These are phyloP conservation scores for Alternaria brassicicola DNA, from an alignment of 2,329 filamentous ascomycete genomes.

Conservation along the genomic window DNA sequence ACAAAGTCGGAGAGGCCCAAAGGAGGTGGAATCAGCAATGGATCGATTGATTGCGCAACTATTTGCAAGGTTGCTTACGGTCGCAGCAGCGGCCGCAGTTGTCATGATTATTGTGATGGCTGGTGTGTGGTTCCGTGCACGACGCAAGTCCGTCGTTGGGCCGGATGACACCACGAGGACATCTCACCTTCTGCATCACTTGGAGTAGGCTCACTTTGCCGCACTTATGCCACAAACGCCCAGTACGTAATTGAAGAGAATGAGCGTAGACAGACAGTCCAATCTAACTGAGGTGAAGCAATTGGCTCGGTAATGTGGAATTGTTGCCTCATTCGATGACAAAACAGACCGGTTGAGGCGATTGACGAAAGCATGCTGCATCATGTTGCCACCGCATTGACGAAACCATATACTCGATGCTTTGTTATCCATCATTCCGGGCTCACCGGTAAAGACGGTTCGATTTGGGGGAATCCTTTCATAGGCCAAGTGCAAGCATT, in stretches of 20 bases:
- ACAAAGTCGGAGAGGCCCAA: constrained; percentile 23
- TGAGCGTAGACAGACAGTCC: constrained; percentile 10
- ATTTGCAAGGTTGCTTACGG: constrained; percentile 40
- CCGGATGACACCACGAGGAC: constrained; percentile 36
- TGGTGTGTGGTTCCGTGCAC: constrained; percentile 41
- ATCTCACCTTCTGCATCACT: constrained; percentile 30
- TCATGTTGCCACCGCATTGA: constrained; percentile 43
- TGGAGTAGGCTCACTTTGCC: constrained; percentile 26
- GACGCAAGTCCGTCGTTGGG: constrained; percentile 36
- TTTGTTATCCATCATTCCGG: constrained; percentile 33
- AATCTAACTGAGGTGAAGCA: constrained; percentile 36
- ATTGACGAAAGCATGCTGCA: constrained; percentile 38
- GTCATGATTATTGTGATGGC: constrained; percentile 44
- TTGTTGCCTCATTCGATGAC: constrained; percentile 33
- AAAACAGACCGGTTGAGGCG: constrained; percentile 38
- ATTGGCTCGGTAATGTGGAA: constrained; percentile 42
- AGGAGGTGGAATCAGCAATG: constrained; percentile 28
- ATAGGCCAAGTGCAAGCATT: constrained; percentile 38
- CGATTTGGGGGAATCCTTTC: constrained; percentile 43
- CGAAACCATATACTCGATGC: constrained; percentile 27
- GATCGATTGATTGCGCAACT: constrained; percentile 40
- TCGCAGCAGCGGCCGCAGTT: constrained; percentile 38
- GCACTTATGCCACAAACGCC: constrained; percentile 16
- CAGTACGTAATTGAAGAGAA: constrained; percentile 19
- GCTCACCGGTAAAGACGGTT: constrained; percentile 45